These are phyloP conservation scores for Aspergillus cristatus DNA, from an alignment of 495 filamentous ascomycete species.

Conservation along the genomic window DNA sequence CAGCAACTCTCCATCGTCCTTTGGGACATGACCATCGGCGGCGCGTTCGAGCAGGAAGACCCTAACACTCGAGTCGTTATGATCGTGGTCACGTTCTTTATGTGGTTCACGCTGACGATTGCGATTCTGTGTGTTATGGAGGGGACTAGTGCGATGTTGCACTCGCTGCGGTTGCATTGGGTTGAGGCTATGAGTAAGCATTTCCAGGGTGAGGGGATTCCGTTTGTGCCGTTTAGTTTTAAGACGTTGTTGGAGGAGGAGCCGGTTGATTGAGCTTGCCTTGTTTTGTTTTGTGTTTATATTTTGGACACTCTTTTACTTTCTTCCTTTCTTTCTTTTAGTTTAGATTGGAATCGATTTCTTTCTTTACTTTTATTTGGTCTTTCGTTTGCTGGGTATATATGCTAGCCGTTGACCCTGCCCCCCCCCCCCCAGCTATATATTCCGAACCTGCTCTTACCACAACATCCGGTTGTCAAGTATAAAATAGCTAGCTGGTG, in stretches of 20 bases:
- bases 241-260: slow-evolving; percentile 81
- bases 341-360: too few species aligned
- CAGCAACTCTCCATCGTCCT: slow-evolving; percentile 94
- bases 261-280: slow-evolving; percentile 38
- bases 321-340: too few species aligned
- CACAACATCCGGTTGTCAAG: too few species aligned
- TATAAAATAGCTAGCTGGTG: too few species aligned
- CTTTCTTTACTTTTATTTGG: too few species aligned
- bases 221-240: slow-evolving; percentile 92
- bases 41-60: slow-evolving; percentile 52
- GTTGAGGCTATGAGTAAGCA: slow-evolving; percentile 99
- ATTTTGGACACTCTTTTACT: too few species aligned
- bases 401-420: too few species aligned
- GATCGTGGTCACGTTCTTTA: slow-evolving; percentile 66
- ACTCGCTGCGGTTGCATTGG: slow-evolving; percentile 93
- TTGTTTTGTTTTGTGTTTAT: slow-evolving; percentile 8
- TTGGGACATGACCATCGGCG: slow-evolving; percentile 88
- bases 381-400: too few species aligned
- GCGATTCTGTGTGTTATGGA: slow-evolving; percentile 74
- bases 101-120: slow-evolving; percentile 82
- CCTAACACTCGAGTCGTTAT: slow-evolving; percentile 66
- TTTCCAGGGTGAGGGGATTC: slow-evolving; percentile 88
- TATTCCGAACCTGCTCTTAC: too few species aligned
- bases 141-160: slow-evolving; percentile 83
- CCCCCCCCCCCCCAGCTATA: too few species aligned